These are phyloP conservation scores for Stemphylium lycopersici DNA, from an alignment of 2,329 filamentous ascomycete genomes.

Conservation along the genomic window DNA sequence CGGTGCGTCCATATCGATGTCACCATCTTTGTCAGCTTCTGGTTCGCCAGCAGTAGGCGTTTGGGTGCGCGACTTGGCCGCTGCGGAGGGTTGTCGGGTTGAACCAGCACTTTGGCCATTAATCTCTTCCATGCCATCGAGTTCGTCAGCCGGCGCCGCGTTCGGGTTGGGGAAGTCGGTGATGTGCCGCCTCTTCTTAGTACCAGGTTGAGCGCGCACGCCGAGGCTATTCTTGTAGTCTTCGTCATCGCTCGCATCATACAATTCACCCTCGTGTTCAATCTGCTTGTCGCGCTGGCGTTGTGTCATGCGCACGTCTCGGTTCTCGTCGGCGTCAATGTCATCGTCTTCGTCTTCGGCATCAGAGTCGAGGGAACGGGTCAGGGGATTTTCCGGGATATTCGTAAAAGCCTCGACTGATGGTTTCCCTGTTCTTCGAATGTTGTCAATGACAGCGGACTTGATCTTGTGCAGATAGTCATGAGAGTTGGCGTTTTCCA, in stretches of 20 bases:
- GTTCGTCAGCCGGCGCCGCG: constrained; percentile 39
- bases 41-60: constrained; percentile 35
- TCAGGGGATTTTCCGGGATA: constrained; percentile 61
- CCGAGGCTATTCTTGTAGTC: constrained; percentile 77
- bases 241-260: constrained; percentile 82
- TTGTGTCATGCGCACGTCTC: constrained; percentile 81
- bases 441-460: constrained; percentile 68
- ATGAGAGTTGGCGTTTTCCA: constrained; percentile 73
- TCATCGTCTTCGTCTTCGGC: constrained; percentile 68
- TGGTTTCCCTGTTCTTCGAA: constrained; percentile 67
- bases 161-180: constrained; percentile 66
- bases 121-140: constrained; percentile 32
- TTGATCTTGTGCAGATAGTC: constrained; percentile 74
- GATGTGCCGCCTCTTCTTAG: constrained; percentile 61
- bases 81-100: constrained; percentile 37
- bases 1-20: constrained; percentile 45
- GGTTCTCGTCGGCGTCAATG: constrained; percentile 83
- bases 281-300: constrained; percentile 81
- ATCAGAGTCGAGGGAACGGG: constrained; percentile 65
- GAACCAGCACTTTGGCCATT: constrained; percentile 42
- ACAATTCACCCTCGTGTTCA: constrained; percentile 76
- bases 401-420: constrained; percentile 58
- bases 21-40: constrained; percentile 42
- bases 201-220: constrained; percentile 62
- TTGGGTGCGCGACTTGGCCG: constrained; percentile 31